These are phyloP conservation scores for Priceomyces haplophilus DNA, from an alignment of 805 yeast species.

Conservation along the genomic window DNA sequence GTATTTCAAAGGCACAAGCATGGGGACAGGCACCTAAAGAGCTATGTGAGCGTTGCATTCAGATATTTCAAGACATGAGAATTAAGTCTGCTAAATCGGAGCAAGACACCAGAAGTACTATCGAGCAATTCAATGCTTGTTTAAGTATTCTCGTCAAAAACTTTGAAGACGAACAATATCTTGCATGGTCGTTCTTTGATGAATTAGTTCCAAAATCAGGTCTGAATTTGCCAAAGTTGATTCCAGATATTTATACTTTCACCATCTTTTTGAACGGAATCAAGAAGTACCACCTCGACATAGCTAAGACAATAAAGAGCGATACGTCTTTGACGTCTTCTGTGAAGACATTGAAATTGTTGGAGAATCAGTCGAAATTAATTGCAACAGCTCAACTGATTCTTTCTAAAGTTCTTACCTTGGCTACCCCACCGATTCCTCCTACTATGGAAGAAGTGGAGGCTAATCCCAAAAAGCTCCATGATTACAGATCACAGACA, in stretches of 20 bases:
- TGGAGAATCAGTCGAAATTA: constrained; percentile 27
- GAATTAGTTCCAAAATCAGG: constrained; percentile 14
- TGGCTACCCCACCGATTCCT: constrained; percentile 34
- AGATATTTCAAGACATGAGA: constrained; percentile 18
- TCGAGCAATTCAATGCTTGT: constrained; percentile 37
- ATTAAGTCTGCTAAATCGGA: constrained; percentile 1
- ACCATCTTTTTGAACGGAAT: constrained; percentile 38
- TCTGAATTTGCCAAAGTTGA: constrained; percentile 12
- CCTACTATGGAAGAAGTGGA: constrained; percentile 26
- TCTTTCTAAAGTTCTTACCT: constrained; percentile 21
- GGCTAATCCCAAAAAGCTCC: constrained; percentile 16
- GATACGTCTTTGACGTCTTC: constrained; percentile 14
- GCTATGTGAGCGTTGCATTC: constrained; percentile 18
- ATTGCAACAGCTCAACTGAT: constrained; percentile 26
- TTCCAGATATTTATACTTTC: constrained; percentile 36
- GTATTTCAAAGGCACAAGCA: constrained; percentile 28
- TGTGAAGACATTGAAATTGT: constrained; percentile 21
- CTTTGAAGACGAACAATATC: constrained; percentile 26
- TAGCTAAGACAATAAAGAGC: constrained; percentile 14
- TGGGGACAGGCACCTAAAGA: constrained; percentile 30
- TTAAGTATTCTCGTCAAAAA: constrained; percentile 34
- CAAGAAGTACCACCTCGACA: constrained; percentile 15
- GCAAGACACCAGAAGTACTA: constrained; percentile 11
- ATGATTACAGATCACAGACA: constrained; percentile 14
- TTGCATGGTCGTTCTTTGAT: constrained; percentile 40